Evolutionary conservation across 352 stramenopile species (phyloP).

Genomic region (Globisporangium nagaii): DNA sequence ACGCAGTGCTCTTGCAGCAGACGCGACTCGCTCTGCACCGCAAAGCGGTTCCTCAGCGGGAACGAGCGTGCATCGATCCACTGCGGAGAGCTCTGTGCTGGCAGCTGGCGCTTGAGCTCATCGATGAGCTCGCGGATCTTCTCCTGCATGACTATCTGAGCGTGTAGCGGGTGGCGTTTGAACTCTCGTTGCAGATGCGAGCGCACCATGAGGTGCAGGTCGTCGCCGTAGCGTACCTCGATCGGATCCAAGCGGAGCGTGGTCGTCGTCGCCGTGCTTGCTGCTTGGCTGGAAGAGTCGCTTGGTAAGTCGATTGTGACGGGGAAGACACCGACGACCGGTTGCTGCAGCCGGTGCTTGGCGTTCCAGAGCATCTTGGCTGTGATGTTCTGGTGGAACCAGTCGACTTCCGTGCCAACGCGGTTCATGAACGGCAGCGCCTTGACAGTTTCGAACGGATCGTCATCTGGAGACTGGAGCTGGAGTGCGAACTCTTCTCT

Average conservation of each 20-base stretch:
- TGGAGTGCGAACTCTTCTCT: not conserved
- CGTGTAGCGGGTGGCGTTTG: not conserved
- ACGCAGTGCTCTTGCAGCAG: conserved; percentile 12
- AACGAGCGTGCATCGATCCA: conserved; percentile 22
- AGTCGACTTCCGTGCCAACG: conserved; percentile 12
- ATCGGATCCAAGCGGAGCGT: conserved; percentile 1
- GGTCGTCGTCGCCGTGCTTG: not conserved
- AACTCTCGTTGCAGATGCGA: conserved; percentile 10
- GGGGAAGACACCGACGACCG: conserved; percentile 11
- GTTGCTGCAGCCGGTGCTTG: conserved; percentile 13
- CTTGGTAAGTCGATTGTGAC: too few species aligned
- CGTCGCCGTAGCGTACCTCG: conserved; percentile 33
- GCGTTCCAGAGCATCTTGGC: conserved; percentile 34
- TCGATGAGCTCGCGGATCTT: not conserved
- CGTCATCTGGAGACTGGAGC: conserved; percentile 7
- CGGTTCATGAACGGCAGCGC: conserved; percentile 4
- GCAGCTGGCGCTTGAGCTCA: not conserved
- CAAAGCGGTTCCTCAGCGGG: not conserved
- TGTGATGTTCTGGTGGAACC: conserved; percentile 22
- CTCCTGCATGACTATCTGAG: not conserved
- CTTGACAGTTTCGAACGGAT: conserved; percentile 14
- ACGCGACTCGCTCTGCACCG: not conserved
- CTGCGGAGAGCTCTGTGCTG: conserved; percentile 6
- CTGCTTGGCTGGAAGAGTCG: too few species aligned
- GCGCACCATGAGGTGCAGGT: conserved; percentile 27